phyloP scores from a whole-genome alignment of 441 rosid species.

The Pelargonium citronellum region DNA sequence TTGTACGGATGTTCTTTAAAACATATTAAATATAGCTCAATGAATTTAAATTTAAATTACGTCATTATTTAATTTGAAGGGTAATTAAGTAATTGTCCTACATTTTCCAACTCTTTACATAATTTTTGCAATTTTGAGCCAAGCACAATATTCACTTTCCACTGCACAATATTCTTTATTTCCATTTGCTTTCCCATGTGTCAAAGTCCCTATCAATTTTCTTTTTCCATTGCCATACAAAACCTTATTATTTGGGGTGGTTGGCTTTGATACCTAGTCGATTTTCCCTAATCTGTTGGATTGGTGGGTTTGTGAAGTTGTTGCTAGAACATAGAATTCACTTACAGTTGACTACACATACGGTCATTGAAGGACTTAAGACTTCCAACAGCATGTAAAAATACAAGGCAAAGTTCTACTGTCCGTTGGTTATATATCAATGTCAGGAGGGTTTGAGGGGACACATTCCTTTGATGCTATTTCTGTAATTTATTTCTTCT shows the following conservation, averaged over 20 bases:
- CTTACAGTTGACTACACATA: not conserved
- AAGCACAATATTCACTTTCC: too few species aligned
- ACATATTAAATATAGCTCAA: too few species aligned
- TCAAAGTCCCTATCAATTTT: too few species aligned
- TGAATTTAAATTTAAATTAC: too few species aligned
- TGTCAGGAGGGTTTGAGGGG: not conserved
- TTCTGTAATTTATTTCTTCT: not conserved
- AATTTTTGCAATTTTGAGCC: too few species aligned
- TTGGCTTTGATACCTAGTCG: not conserved
- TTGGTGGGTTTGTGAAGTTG: not conserved
- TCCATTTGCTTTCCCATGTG: too few species aligned
- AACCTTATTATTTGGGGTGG: not conserved
- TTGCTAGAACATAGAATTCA: not conserved
- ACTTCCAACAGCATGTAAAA: not conserved
- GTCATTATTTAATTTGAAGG: too few species aligned
- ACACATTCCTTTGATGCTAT: not conserved
- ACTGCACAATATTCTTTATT: too few species aligned
- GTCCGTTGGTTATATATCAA: not conserved
- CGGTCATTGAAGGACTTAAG: not conserved
- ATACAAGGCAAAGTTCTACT: constrained; percentile 1
- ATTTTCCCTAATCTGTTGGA: not conserved
- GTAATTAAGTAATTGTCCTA: too few species aligned
- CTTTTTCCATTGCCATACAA: too few species aligned
- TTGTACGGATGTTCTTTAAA: too few species aligned
- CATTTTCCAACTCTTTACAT: too few species aligned